Base-by-base conservation (phyloP, 163 green algal species). In the Coccomyxa subellipsoidea region DNA sequence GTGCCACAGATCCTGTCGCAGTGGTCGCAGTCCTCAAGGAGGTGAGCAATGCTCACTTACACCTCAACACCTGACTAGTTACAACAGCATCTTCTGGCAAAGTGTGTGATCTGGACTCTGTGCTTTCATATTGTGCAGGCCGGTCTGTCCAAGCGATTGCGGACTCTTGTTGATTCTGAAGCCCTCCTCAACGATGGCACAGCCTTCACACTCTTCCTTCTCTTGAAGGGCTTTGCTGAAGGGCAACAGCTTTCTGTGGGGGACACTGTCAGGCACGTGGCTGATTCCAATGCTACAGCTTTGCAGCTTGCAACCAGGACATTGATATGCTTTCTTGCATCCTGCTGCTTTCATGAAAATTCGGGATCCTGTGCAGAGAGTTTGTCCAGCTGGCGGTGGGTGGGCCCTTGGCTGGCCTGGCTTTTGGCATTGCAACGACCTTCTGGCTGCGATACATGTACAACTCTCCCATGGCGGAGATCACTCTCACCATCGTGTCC, bases 111-210 rank as follows among this genome's bases (percentile, higher is more conserved):
- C 1, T 59, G 4, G 23, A 59, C 23, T 59, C 15, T 18, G 23
- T 21, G 39, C 15, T 7, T 12, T 18, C 23, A 12, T 59, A 8
- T 59, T 54, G 15, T 73, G 66, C 81, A 84, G 81, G 66, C 53
- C 7, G 84, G 84, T 27, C 34, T 80, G 12, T 70, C 69, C 25
- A 76, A 79, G 37, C 31, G 80, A n/a, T 69, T 90, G 34, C 34
- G 84, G 7, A 92, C 86, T 34, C 27, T 90, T 0, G 85, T 92
- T 0, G 88, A 90, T 15, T 70, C 39, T 5, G 93, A 96, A 84
- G 90, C 89, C 8, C 86, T 96, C 35, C 79, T 95, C 31, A 96
- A 96, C 70, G 93, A 96, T 80, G 93, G 92, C 80, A 87, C 85
- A 15, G 91, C 93, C 32, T 94, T 91, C 59, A 91, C 95, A 0